These are phyloP conservation scores for Fusarium chlamydosporum DNA, from an alignment of 2,329 filamentous ascomycete species.

Conservation along the genomic window DNA sequence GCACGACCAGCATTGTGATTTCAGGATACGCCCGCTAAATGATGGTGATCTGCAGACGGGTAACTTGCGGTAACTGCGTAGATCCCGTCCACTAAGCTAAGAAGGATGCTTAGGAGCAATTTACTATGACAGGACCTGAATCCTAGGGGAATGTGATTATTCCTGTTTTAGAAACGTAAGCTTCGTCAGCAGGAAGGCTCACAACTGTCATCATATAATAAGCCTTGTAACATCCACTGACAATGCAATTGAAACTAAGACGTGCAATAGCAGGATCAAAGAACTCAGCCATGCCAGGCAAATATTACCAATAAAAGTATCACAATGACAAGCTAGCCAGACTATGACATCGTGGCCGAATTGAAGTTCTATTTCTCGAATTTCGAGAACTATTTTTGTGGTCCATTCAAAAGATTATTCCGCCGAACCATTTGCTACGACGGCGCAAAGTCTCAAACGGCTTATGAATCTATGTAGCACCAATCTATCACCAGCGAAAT, in stretches of 20 bases:
- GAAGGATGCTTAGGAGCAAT: background rate
- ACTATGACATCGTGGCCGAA: background rate
- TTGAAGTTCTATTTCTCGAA: background rate
- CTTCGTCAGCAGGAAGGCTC: background rate
- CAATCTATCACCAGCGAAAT: too few species aligned
- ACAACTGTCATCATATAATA: background rate
- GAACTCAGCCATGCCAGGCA: background rate
- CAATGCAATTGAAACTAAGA: too few species aligned
- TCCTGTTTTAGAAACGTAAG: background rate
- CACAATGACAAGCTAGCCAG: too few species aligned
- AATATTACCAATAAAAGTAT: background rate
- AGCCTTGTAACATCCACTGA: background rate
- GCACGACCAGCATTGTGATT: background rate
- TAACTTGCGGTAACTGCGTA: background rate
- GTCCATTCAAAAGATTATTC: too few species aligned
- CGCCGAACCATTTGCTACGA: too few species aligned
- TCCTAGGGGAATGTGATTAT: background rate
- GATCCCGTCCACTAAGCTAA: background rate
- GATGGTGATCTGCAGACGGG: background rate
- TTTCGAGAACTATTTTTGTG: too few species aligned
- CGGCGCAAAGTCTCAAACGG: too few species aligned
- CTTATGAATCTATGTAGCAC: too few species aligned
- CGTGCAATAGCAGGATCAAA: background rate
- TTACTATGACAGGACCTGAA: background rate
- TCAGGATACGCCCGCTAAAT: background rate